Percentiles rank a stretch among this genome's conserved stretches.
Evolutionary conservation across 371 early-diverging fungal species (phyloP).

Genomic region (Apophysomyces elegans): DNA sequence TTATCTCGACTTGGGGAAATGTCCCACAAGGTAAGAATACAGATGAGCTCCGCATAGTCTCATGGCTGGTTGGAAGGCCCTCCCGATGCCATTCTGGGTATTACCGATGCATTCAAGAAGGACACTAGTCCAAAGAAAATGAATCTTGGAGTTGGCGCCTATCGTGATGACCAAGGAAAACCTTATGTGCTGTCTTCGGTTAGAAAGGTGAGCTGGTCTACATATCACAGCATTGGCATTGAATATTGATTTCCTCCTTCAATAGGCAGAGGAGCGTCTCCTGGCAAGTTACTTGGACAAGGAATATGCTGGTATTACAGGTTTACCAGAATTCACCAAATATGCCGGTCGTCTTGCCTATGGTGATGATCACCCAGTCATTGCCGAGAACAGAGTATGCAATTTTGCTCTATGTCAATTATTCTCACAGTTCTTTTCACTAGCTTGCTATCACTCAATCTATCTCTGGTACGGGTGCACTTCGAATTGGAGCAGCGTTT

Average conservation of each 20-base stretch:
- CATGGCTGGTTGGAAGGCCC: slow-evolving; percentile 58
- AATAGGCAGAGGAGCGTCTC: neutral
- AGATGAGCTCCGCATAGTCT: neutral
- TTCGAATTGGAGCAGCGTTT: slow-evolving; percentile 92
- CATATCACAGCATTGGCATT: neutral
- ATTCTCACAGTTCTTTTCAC: slow-evolving; percentile 2
- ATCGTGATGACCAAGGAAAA: slow-evolving; percentile 91
- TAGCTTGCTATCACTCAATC: slow-evolving; percentile 88
- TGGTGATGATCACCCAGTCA: slow-evolving; percentile 72
- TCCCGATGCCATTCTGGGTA: slow-evolving; percentile 93
- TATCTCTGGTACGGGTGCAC: slow-evolving; percentile 96
- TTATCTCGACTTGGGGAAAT: slow-evolving; percentile 68
- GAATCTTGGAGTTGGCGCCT: slow-evolving; percentile 97
- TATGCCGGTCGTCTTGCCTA: slow-evolving; percentile 86
- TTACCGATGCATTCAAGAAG: slow-evolving; percentile 94
- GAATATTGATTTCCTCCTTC: neutral
- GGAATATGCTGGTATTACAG: slow-evolving; percentile 95
- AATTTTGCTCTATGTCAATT: slow-evolving; percentile 4
- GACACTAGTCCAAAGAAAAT: slow-evolving; percentile 89
- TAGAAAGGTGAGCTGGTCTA: slow-evolving; percentile 61
- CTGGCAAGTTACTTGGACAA: slow-evolving; percentile 74
- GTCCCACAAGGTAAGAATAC: slow-evolving; percentile 66
- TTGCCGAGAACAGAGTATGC: slow-evolving; percentile 72
- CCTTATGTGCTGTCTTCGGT: slow-evolving; percentile 89
- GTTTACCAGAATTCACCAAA: slow-evolving; percentile 79